Evolutionary conservation across 1,284 basidiomycete genomes (phyloP).

Genomic region (Pseudozyma pruni): DNA sequence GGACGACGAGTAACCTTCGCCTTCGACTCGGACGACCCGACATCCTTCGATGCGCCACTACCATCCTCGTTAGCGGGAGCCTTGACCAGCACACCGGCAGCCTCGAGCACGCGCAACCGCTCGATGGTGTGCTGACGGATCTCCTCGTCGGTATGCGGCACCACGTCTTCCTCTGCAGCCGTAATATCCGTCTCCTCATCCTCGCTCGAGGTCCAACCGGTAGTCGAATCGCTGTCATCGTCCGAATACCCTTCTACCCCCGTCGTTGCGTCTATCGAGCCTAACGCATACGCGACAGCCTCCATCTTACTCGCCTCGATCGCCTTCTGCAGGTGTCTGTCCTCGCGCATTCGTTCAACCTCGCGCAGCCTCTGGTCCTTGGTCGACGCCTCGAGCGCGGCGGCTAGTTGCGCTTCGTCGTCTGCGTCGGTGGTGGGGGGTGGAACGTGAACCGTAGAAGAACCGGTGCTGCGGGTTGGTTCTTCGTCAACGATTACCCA

Average conservation of each 20-base stretch:
- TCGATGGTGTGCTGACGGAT: conserved; percentile 79
- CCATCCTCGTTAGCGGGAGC: conserved; percentile 9
- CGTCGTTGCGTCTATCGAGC: conserved; percentile 57
- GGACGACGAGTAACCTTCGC: conserved; percentile 30
- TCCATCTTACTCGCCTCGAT: conserved; percentile 52
- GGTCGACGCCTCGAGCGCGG: conserved; percentile 31
- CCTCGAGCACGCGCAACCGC: conserved; percentile 82
- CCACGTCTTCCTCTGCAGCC: conserved; percentile 28
- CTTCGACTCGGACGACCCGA: conserved; percentile 1
- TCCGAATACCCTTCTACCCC: too few species aligned
- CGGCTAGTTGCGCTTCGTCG: conserved; percentile 34
- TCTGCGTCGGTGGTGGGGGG: conserved; percentile 25
- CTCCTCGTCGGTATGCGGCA: conserved; percentile 69
- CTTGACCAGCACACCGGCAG: conserved; percentile 85
- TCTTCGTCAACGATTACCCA: conserved; percentile 45
- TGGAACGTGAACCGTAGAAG: conserved; percentile 39
- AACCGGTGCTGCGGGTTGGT: too few species aligned
- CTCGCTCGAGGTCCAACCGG: conserved; percentile 70
- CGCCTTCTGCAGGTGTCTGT: conserved; percentile 39
- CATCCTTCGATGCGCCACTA: background rate
- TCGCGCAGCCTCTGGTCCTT: conserved; percentile 21
- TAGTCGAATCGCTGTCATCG: conserved; percentile 69
- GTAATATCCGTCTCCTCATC: conserved; percentile 63
- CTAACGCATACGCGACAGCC: conserved; percentile 38
- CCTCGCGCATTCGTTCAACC: conserved; percentile 38